Evolutionary conservation across 495 filamentous ascomycete genomes (phyloP), one percentile per base, ranked within the genome.

Genomic region (Rhypophila decipiens): DNA sequence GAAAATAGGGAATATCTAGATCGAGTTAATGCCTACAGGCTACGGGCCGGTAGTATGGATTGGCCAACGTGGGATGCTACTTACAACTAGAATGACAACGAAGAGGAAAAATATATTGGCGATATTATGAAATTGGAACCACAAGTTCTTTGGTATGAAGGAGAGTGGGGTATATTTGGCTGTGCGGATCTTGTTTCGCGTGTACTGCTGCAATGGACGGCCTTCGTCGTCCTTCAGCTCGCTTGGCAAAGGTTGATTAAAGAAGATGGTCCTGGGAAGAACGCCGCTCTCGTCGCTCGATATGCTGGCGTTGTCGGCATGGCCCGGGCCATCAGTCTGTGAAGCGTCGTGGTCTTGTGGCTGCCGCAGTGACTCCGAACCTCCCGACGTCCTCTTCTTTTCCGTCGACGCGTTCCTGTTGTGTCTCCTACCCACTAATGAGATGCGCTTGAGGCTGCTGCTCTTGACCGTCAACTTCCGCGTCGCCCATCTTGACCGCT

Each of bases 31-130:
- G 15, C 21, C 19, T 4, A 40, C 7, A 18, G 13, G 13, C 8
- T 10, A 13, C 11, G 10, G 13, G 33, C 17, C 5, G 5, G 42
- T 4, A 20, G 15, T 13, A 9, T 4, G 15, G 11, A 42, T 4
- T 10, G 21, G 18, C 8, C 31, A 9, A 2, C 2, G 31, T 13
- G 29, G 31, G 2, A 17, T 18, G 36, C 18, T 36, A 77, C 90
- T 66, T 83, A 97, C 94, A 53, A 83, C 78, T 46, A 99, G 80
- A 61, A 99, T 91, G 64, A 95, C 91, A 51, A 93, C 79, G 69
- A 96, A 95, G 46, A 97, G 74, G 75, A 99, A 99, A 67, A 96
- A 99, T 33, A 97, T 82, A 66, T 97, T 99, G 44, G 94, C 94
- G 55, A 99, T 87, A 65, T 97, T 97, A 69, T 97, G 90, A 63